A percentile compares a stretch with the other conserved stretches of the same genome.
phyloP scores from a whole-genome alignment of 2,329 filamentous ascomycete genomes.

The Fusarium setosum region DNA sequence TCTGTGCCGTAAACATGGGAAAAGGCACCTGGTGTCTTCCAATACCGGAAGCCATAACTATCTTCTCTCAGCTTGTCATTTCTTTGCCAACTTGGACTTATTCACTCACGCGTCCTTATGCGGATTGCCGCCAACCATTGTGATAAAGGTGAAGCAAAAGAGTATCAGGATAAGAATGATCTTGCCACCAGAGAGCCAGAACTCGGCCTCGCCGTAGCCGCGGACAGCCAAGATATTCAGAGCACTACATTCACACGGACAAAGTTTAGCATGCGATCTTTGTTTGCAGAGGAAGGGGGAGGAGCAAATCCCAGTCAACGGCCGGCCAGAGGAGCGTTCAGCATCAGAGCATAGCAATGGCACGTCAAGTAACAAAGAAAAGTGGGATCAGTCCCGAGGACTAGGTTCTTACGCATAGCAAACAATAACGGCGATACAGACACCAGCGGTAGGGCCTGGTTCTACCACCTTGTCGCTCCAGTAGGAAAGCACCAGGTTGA shows the following conservation, averaged over 20 bases:
- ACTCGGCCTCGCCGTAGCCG: slow-evolving; percentile 78
- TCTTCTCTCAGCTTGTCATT: too few relatives aligned
- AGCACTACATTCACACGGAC: slow-evolving; percentile 48
- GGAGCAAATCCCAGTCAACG: slow-evolving; percentile 8
- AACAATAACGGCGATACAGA: slow-evolving; percentile 67
- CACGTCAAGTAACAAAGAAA: slow-evolving; percentile 14
- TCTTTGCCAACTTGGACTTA: too few relatives aligned
- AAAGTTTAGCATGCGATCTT: slow-evolving; percentile 44
- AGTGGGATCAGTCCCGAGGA: background rate
- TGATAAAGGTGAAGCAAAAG: slow-evolving; percentile 81
- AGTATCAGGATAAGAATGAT: slow-evolving; percentile 74
- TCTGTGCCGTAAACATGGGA: slow-evolving; percentile 67
- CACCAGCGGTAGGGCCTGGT: slow-evolving; percentile 74
- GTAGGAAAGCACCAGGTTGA: slow-evolving; percentile 56
- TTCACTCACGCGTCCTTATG: slow-evolving; percentile 69
- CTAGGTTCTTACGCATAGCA: slow-evolving; percentile 63
- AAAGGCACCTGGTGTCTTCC: slow-evolving; percentile 58
- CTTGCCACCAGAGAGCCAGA: slow-evolving; percentile 73
- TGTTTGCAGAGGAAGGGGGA: background rate
- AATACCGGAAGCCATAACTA: slow-evolving; percentile 80
- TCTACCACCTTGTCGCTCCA: slow-evolving; percentile 60
- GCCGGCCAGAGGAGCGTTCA: background rate
- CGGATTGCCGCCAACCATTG: slow-evolving; percentile 83
- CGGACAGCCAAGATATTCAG: slow-evolving; percentile 75
- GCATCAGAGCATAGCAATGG: slow-evolving; percentile 1